Percentiles rank a stretch among this genome's conserved stretches.
phyloP scores from a whole-genome alignment of 495 filamentous ascomycete genomes.

The Aspergillus baeticus region DNA sequence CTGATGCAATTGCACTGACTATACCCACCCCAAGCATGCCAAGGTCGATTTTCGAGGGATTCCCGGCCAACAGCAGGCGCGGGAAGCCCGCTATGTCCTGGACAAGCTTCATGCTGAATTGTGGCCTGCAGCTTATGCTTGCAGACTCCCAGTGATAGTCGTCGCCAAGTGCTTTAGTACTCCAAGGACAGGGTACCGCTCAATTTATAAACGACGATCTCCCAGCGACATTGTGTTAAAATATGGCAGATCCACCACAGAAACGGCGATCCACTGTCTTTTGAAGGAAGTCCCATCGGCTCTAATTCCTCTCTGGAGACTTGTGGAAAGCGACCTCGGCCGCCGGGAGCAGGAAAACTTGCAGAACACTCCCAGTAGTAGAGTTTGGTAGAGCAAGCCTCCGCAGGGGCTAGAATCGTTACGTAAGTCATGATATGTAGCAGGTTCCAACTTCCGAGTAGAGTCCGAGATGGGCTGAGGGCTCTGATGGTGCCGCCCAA shows the following conservation, averaged over 20 bases:
- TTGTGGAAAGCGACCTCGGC: not conserved
- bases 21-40: conserved; percentile 51
- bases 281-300: not conserved
- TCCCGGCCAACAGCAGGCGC: conserved; percentile 40
- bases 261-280: conserved; percentile 5
- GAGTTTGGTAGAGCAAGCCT: no score
- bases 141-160: not conserved
- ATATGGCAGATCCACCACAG: not conserved
- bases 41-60: conserved; percentile 42
- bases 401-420: conserved; percentile 8
- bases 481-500: not conserved
- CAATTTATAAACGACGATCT: conserved; percentile 5
- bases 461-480: not conserved
- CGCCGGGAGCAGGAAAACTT: not conserved
- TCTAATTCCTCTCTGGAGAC: not conserved
- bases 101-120: conserved; percentile 27
- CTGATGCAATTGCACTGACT: conserved; percentile 56
- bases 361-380: no score
- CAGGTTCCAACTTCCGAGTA: not conserved
- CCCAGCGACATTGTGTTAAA: not conserved
- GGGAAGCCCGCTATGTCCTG: conserved; percentile 40
- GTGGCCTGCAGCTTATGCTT: conserved; percentile 8
- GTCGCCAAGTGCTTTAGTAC: not conserved
- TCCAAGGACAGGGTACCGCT: not conserved
- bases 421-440: conserved; percentile 7